A percentile compares a stretch with the other conserved stretches of the same genome.
Evolutionary conservation across 2,329 filamentous ascomycete genomes (phyloP).

Genomic region (Venturia aucupariae): DNA sequence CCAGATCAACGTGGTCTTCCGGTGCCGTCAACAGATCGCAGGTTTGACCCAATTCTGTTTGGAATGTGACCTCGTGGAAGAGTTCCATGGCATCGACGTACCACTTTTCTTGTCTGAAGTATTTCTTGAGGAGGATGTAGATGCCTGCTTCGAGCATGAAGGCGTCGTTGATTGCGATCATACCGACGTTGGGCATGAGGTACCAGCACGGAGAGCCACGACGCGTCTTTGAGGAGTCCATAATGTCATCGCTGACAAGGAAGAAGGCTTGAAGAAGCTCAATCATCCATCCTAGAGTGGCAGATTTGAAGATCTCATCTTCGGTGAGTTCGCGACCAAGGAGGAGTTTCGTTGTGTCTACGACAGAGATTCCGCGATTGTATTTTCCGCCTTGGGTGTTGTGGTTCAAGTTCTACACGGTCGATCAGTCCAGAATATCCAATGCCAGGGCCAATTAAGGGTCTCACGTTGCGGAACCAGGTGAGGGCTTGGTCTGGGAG

Average conservation of each 20-base stretch:
- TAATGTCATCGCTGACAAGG: slow-evolving; percentile 96
- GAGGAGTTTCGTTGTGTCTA: slow-evolving; percentile 79
- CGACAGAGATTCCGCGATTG: slow-evolving; percentile 96
- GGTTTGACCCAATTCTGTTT: slow-evolving; percentile 91
- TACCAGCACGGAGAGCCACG: slow-evolving; percentile 97
- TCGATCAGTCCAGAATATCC: neutral
- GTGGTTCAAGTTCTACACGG: slow-evolving; percentile 61
- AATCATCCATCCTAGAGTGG: slow-evolving; percentile 91
- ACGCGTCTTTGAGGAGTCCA: slow-evolving; percentile 92
- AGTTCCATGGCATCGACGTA: slow-evolving; percentile 92
- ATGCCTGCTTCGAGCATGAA: slow-evolving; percentile 91
- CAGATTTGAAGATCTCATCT: slow-evolving; percentile 80
- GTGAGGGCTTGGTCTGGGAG: slow-evolving; percentile 69
- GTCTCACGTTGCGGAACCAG: slow-evolving; percentile 54
- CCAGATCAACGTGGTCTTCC: slow-evolving; percentile 83
- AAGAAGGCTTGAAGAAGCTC: slow-evolving; percentile 98
- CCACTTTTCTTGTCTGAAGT: slow-evolving; percentile 76
- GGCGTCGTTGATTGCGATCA: slow-evolving; percentile 96
- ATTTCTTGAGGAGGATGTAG: slow-evolving; percentile 85
- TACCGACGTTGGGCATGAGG: slow-evolving; percentile 76
- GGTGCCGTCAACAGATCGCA: slow-evolving; percentile 93
- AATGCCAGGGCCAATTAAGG: neutral
- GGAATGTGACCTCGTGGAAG: slow-evolving; percentile 88
- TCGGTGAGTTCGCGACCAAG: slow-evolving; percentile 61
- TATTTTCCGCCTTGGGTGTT: slow-evolving; percentile 94